A percentile compares a stretch with the other conserved stretches of the same genome.
Evolutionary conservation across 768 basidiomycete genomes (phyloP).

Genomic region (Daedalea quercina): DNA sequence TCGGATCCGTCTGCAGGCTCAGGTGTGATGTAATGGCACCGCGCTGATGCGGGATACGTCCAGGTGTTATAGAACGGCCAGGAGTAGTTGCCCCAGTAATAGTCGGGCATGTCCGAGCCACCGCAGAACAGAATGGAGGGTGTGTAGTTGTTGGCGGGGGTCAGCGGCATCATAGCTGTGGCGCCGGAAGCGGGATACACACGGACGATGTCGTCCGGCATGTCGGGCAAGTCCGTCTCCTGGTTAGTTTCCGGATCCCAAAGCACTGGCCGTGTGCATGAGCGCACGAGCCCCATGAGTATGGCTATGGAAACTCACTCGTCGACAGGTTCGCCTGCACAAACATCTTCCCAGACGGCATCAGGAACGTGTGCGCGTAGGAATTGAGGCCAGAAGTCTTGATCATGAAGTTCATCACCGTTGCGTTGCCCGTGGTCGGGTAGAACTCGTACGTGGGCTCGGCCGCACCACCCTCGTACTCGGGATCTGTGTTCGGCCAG

Average conservation of each 20-base stretch:
- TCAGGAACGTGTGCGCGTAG: slow-evolving; percentile 67
- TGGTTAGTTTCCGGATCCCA: slow-evolving; percentile 49
- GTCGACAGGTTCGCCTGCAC: slow-evolving; percentile 79
- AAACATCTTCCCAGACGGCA: slow-evolving; percentile 73
- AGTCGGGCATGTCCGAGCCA: slow-evolving; percentile 71
- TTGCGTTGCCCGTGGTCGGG: slow-evolving; percentile 50
- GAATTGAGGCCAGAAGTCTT: slow-evolving; percentile 72
- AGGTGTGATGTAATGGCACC: slow-evolving; percentile 82
- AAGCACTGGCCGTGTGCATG: slow-evolving; percentile 25
- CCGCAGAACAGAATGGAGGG: slow-evolving; percentile 90
- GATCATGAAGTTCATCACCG: slow-evolving; percentile 60
- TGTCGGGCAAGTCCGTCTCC: slow-evolving; percentile 60
- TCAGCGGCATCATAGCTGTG: slow-evolving; percentile 85
- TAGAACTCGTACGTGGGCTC: slow-evolving; percentile 84
- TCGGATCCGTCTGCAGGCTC: slow-evolving; percentile 67
- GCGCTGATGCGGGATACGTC: slow-evolving; percentile 58
- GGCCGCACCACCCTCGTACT: slow-evolving; percentile 57
- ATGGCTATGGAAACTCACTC: slow-evolving; percentile 35
- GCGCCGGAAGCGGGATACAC: slow-evolving; percentile 91
- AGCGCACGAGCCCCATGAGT: background rate
- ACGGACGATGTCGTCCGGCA: slow-evolving; percentile 68
- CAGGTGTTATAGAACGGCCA: slow-evolving; percentile 70
- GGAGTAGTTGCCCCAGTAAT: slow-evolving; percentile 71
- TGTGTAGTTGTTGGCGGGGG: slow-evolving; percentile 80
- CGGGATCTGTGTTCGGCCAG: slow-evolving; percentile 60